Base-by-base conservation (phyloP, 164 flowering plant genomes). In the Stephania japonica region DNA sequence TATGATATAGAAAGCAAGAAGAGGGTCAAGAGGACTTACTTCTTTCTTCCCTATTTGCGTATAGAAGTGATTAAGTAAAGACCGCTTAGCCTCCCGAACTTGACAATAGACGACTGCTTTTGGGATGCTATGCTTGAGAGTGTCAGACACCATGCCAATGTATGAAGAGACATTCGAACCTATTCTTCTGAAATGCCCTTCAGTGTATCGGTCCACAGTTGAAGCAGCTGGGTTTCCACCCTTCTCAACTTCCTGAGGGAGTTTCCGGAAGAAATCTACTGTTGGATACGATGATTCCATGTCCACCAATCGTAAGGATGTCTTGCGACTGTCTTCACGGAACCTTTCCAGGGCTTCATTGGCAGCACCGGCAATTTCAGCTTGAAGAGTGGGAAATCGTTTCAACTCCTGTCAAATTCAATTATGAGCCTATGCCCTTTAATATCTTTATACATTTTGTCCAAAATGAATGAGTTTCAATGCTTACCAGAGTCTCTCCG, bases 51-150 rank as follows among this genome's bases (percentile, higher is more conserved):
- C 94, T 23, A 91, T 65, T 75, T 84, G 92, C 13, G 82, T 66
- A 74, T 89, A 91, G 80, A 91, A 89, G 82, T 82, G 72, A 76
- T 85, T 69, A 6, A 89, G 87, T 47, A 89, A 77, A 18, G 83
- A 78, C 42, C 77, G 81, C 77, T 86, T 89, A 68, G 93, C 91
- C 75, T 87, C 87, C 76, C 84, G 84, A 69, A 89, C 93, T 82
- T 89, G 93, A 69, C 93, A 89, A 79, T 86, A 67, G 14, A 89
- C 93, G 26, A 82, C 87, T n/a, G 93, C 84, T 80, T 89, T 89
- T 0, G 93, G 93, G 65, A 89, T 85, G 49, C 86, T 66, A 74
- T 75, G 77, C 79, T 49, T 85, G 16, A 89, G 86, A 14, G 88
- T 83, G 16, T 86, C 89, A 6, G 87, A 77, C 27, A 89, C 87